A percentile compares a stretch with the other conserved stretches of the same genome.
Conservation (phyloP, 805 yeast genomes). For the Candida railenensis region DNA sequence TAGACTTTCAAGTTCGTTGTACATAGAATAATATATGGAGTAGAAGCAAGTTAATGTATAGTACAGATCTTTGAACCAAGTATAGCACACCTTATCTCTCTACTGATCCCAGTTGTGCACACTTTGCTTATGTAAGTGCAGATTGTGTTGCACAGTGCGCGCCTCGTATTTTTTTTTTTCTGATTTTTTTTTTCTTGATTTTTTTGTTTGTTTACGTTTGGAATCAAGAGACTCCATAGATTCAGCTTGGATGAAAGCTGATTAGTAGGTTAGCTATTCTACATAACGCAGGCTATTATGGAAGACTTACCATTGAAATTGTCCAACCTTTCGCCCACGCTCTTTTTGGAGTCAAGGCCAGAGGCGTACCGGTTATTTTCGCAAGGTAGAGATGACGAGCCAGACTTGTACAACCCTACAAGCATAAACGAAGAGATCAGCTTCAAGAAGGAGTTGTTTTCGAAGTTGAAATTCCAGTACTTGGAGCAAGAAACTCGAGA, state of each 20-base stretch:
- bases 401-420: slow-evolving; percentile 24
- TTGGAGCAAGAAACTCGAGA: slow-evolving; percentile 73
- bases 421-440: slow-evolving; percentile 33
- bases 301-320: not conserved
- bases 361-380: not conserved
- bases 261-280: too few relatives aligned
- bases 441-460: slow-evolving; percentile 41
- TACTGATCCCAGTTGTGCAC: too few relatives aligned
- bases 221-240: too few relatives aligned
- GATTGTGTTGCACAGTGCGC: not conserved
- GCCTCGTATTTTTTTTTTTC: not conserved
- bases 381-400: not conserved
- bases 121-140: too few relatives aligned
- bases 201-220: not conserved
- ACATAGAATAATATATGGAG: too few relatives aligned
- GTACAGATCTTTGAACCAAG: too few relatives aligned
- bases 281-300: too few relatives aligned
- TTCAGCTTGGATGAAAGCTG: too few relatives aligned
- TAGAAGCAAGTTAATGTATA: too few relatives aligned
- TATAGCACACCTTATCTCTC: too few relatives aligned
- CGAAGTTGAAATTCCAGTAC: slow-evolving; percentile 61
- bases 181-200: not conserved
- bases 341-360: not conserved
- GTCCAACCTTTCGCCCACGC: slow-evolving; percentile 3
- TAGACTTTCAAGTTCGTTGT: too few relatives aligned